Conservation (phyloP, 352 stramenopile species). For the Pythium phragmiticola region DNA sequence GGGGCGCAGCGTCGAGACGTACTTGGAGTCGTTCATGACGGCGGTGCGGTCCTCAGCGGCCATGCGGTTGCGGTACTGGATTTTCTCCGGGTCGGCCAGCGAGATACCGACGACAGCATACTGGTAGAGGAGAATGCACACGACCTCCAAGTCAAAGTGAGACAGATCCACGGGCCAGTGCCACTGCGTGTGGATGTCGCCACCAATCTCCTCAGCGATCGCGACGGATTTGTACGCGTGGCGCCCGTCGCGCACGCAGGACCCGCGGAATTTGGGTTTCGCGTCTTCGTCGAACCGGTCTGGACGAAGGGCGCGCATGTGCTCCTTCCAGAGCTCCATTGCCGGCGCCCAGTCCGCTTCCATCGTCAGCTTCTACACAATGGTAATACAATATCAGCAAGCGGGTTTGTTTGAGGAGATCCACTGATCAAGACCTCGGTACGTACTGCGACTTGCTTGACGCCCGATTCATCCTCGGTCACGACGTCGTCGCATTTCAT, state of each 20-base stretch:
- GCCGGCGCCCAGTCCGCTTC: constrained; percentile 53
- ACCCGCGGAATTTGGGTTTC: constrained; percentile 62
- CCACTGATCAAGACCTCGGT: background rate
- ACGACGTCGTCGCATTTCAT: constrained; percentile 53
- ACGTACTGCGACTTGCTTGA: constrained; percentile 65
- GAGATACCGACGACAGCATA: constrained; percentile 65
- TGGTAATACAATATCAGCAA: background rate
- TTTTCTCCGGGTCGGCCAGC: constrained; percentile 52
- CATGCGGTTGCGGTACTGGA: constrained; percentile 68
- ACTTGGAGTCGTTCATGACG: constrained; percentile 48
- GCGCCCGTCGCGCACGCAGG: constrained; percentile 74
- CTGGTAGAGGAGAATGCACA: constrained; percentile 73
- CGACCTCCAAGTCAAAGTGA: constrained; percentile 69
- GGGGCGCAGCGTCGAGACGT: constrained; percentile 73
- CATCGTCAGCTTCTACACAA: constrained; percentile 16
- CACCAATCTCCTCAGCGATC: constrained; percentile 62
- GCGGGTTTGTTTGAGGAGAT: background rate
- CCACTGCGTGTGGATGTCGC: constrained; percentile 52
- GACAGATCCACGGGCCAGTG: constrained; percentile 63
- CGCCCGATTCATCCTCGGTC: constrained; percentile 43
- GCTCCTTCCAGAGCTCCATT: constrained; percentile 56
- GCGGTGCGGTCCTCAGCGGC: constrained; percentile 63
- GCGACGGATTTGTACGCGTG: constrained; percentile 72
- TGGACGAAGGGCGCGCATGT: constrained; percentile 28
- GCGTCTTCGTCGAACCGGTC: constrained; percentile 12